These are phyloP conservation scores for Ophiostoma pallidulum DNA, from an alignment of 2,329 filamentous ascomycete genomes.

Conservation along the genomic window DNA sequence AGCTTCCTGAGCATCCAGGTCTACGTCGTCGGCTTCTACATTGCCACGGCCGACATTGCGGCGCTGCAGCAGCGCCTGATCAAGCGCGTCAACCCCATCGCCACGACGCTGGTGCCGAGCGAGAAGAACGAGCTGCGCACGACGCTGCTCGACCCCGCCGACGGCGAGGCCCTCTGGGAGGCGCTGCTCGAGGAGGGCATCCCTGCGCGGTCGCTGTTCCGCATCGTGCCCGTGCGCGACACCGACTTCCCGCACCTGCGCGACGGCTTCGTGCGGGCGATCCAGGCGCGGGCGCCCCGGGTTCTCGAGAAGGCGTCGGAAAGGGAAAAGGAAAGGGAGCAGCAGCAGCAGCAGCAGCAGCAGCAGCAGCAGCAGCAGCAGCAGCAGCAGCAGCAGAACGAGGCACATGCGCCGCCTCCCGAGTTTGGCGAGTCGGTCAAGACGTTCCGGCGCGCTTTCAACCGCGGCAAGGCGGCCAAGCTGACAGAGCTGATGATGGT, in stretches of 20 bases:
- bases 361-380: no score
- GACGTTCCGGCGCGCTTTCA: constrained; percentile 74
- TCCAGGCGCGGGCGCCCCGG: constrained; percentile 59
- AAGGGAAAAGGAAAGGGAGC: no score
- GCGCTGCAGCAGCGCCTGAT: constrained; percentile 71
- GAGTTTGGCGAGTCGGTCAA: constrained; percentile 65
- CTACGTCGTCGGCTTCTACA: constrained; percentile 88
- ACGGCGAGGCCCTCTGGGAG: constrained; percentile 67
- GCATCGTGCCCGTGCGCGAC: constrained; percentile 82
- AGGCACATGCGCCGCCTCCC: no score
- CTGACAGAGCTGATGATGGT: constrained; percentile 65
- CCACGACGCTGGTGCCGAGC: constrained; percentile 70
- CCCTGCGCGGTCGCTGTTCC: constrained; percentile 63
- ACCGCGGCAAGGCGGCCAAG: constrained; percentile 71
- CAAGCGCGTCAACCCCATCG: constrained; percentile 63
- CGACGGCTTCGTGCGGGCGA: constrained; percentile 81
- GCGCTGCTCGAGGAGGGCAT: constrained; percentile 55
- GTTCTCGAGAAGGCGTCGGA: constrained; percentile 31
- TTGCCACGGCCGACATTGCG: constrained; percentile 73
- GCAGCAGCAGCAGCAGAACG: no score
- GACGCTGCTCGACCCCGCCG: constrained; percentile 57
- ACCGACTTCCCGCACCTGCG: constrained; percentile 90
- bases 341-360: no score
- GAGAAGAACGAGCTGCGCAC: constrained; percentile 68
- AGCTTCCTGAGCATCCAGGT: constrained; percentile 86